These are phyloP conservation scores for Cercis canadensis DNA, from an alignment of 306 rosid species.

Conservation along the genomic window DNA sequence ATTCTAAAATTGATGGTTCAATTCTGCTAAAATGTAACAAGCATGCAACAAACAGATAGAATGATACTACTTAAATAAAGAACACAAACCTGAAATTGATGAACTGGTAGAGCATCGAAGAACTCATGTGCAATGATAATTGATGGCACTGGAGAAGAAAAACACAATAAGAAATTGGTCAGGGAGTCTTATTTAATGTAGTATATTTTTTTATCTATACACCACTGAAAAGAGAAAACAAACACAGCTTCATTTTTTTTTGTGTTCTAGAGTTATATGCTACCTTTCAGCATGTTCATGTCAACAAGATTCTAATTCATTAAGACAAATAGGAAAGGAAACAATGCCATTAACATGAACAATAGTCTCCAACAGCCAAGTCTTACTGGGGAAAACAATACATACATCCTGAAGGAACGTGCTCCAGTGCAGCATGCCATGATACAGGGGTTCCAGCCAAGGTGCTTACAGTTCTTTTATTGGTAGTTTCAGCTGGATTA, in stretches of 20 bases:
- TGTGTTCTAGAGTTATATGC: background rate
- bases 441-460: constrained; percentile 80
- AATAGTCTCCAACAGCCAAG: constrained; percentile 10
- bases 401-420: constrained; percentile 93
- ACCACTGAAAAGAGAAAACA: constrained; percentile 12
- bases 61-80: background rate
- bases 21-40: background rate
- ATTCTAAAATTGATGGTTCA: constrained; percentile 8
- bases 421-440: constrained; percentile 91
- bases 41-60: background rate
- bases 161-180: constrained; percentile 23
- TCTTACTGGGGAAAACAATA: constrained; percentile 36
- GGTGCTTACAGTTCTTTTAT: constrained; percentile 59
- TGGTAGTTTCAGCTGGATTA: constrained; percentile 44
- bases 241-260: background rate
- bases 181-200: constrained; percentile 15
- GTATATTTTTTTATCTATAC: background rate
- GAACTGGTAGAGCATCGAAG: constrained; percentile 92
- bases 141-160: constrained; percentile 69
- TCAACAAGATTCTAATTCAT: background rate
- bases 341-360: background rate
- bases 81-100: constrained; percentile 86
- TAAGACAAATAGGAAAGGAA: background rate
- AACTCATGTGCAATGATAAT: constrained; percentile 91
- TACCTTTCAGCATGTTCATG: background rate